Evolutionary conservation across 1,284 basidiomycete genomes (phyloP), one percentile per base, ranked within the genome.

Genomic region (Amylostereum areolatum): DNA sequence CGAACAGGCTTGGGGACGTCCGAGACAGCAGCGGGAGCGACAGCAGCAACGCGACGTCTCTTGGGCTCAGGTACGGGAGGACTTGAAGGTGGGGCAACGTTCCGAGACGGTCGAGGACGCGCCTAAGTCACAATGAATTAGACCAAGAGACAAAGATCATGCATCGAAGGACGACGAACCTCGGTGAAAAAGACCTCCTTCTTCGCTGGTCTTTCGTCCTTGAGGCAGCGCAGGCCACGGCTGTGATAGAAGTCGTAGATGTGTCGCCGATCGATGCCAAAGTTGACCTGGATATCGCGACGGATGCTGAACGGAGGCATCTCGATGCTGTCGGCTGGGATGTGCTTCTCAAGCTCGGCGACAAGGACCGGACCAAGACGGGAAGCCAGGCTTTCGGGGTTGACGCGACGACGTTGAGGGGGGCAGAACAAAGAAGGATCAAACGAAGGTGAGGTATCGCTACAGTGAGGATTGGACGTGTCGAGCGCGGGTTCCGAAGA

Each of bases 231-330:
- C 45, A 87, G 64, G 34, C 84, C 84, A 74, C 65, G 62, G 56
- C 62, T 65, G 61, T 86, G 85, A 64, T 85, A 86, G 62, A 85
- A 87, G 61, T 87, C 85, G 59, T 87, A 87, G 55, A 87, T 79
- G 55, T 85, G 84, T 55, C 85, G 69, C 54, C 85, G 71, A 60
- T 87, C 84, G 49, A 85, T 80, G 51, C 70, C 72, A 61, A 82
- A 84, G 45, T 78, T 75, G 58, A 78, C 73, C 62, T 87, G 85
- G 31, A 87, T 74, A 54, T 75, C 77, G 55, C 83, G 83, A 50
- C 85, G 74, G 45, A 80, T 68, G n/a, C 76, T 70, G 58, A 85
- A 87, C 9, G 77, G 74, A 10, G 85, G 84, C 84, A 87, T 87
- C 55, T 76, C 75, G 54, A 77, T 79, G 43, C 76, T 79, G 40